Evolutionary conservation across 169 alveolate genomes (phyloP), one percentile per base, ranked within the genome.

Genomic region (Plasmodium coatneyi): DNA sequence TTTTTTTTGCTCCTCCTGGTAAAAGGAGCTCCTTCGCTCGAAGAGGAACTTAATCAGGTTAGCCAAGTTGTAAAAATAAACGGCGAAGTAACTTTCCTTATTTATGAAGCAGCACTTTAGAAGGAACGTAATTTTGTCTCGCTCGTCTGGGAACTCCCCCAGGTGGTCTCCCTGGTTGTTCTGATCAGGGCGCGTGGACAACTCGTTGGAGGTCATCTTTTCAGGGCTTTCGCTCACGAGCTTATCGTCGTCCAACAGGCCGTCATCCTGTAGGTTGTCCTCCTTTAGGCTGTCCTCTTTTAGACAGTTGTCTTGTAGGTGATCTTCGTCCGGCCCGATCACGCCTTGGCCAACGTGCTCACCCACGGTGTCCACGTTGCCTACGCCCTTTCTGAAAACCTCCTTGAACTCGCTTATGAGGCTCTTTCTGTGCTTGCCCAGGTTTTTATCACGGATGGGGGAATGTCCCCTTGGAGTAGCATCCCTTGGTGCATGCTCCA

Each of bases 61-160:
- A 10, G 60, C 94, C 43, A 89, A 25, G 71, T 89, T 89, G 39
- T 89, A 89, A 43, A 89, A 89, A 49, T 89, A 89, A 39, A 89
- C 71, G 22, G 94, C 41, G 39, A 89, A 89, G 72, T 43, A 89
- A 25, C 22, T 60, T 89, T 89, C 94, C 56, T 89, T 89, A 79
- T 79, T 89, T 30, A 89, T 89, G 49, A 89, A 78, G 72, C 94
- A 89, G 22, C 94, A 89, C 30, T 79, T 60, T 22, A 89, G 49
- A 3, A 89, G 71, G 76, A 89, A 89, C 25, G 16, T 36, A 32
- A 79, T 5, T 78, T 79, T 79, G 22, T 78, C 90, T 6, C 22
- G 46, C 14, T 36, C 80, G 32, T 32, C 70, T 41, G 80, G 56
- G 22, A 78, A 78, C 39, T 66, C 76, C n/a, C 30, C 76, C 36